Evolutionary conservation across 495 filamentous ascomycete species (phyloP), one percentile per base, ranked within the genome.

Genomic region (Penicillium soppii): DNA sequence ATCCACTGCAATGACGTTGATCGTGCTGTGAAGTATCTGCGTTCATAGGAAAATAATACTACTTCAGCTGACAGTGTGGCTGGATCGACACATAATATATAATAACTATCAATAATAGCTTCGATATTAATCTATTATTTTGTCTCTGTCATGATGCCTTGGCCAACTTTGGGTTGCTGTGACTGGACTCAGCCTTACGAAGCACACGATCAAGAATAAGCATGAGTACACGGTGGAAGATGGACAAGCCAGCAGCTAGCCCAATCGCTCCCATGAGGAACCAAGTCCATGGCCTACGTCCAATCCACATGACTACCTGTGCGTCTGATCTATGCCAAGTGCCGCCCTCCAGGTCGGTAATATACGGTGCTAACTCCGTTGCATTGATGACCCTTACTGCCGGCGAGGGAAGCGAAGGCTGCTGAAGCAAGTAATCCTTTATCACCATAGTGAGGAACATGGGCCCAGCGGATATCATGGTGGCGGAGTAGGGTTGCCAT

Each of bases 401-500:
- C 17, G 9, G 17, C 30, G 19, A 47, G 12, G 30, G 43, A 8
- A 37, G 30, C 6, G 43, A 47, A 16, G 26, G 43, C 13, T 47
- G 43, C 6, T 47, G 3, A 16, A 53, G 27, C n/a, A 53, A 29
- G 43, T 53, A 47, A 3, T 42, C 26, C 36, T 47, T 47, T 7
- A 35, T 26, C 7, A 53, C 50, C 35, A 53, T 23, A 13, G 50
- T 53, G 23, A 53, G 17, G 19, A 53, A 53, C 50, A 53, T 47
- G 3, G 43, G 50, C 7, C 50, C 50, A 8, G 50, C 26, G 7
- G 50, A 47, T 19, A 53, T 42, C 50, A 53, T 53, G 19, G 47
- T 47, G 4, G 50, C 50, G 23, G 35, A 47, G 36, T 53, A 42
- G 6, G 50, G 50, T 6, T 46, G 50, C 43, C 33, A 46, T 47